Evolutionary conservation across 2,329 filamentous ascomycete genomes (phyloP).

Genomic region (Neonectria faginata): DNA sequence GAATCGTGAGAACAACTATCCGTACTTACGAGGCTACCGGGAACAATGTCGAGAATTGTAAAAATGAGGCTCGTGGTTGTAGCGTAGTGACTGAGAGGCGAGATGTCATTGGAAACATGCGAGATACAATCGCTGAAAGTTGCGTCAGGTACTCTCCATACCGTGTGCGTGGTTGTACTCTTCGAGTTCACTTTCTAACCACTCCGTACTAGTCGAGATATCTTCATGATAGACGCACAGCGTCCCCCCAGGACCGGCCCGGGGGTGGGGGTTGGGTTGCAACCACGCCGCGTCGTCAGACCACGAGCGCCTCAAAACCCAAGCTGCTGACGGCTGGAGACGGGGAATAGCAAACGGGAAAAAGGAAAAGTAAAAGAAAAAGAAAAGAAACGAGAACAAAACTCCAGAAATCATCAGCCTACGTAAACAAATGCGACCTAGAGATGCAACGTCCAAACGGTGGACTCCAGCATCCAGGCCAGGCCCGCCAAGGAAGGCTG

Average conservation of each 20-base stretch:
- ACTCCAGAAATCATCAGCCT: neutral
- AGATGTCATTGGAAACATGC: neutral
- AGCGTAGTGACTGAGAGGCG: too few relatives aligned
- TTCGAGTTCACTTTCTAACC: neutral
- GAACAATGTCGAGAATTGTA: neutral
- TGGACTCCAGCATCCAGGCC: neutral
- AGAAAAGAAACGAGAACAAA: neutral
- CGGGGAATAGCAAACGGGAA: neutral
- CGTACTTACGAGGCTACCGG: neutral
- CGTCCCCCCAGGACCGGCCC: conserved; percentile 12
- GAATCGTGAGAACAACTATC: neutral
- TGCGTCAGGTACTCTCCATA: neutral
- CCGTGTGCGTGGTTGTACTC: conserved; percentile 7
- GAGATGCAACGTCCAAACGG: neutral
- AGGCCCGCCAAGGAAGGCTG: neutral
- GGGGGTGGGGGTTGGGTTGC: conserved; percentile 7
- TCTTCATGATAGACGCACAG: conserved; percentile 9
- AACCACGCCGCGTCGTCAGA: conserved; percentile 11
- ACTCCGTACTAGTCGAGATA: neutral
- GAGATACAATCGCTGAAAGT: neutral
- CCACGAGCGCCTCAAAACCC: neutral
- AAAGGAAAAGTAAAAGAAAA: conserved; percentile 5
- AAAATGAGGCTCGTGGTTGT: neutral
- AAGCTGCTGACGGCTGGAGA: neutral
- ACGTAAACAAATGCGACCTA: neutral